A percentile compares a stretch with the other conserved stretches of the same genome.
phyloP scores from a whole-genome alignment of 306 rosid genomes.

The Cicer chorassanicum region DNA sequence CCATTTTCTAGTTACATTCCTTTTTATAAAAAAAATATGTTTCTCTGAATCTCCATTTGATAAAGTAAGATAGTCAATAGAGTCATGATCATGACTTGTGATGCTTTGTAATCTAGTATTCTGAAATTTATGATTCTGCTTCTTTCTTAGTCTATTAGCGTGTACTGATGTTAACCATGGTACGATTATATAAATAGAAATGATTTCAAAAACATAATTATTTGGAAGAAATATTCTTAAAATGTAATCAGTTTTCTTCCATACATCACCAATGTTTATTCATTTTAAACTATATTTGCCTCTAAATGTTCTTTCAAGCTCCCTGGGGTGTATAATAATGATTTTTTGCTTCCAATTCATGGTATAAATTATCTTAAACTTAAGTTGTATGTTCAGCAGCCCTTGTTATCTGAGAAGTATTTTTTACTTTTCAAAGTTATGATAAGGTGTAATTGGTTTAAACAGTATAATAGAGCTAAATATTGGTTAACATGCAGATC shows the following conservation, averaged over 20 bases:
- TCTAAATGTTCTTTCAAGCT: conserved; percentile 28
- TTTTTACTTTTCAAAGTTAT: conserved; percentile 17
- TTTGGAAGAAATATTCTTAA: conserved; percentile 17
- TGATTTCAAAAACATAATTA: not conserved
- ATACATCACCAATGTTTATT: not conserved
- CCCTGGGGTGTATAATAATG: conserved; percentile 16
- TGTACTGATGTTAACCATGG: conserved; percentile 9
- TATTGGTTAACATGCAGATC: conserved; percentile 22
- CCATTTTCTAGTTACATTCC: conserved; percentile 7
- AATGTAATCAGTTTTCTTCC: conserved; percentile 12
- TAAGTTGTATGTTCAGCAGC: conserved; percentile 18
- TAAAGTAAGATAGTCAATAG: conserved; percentile 29
- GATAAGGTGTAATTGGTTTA: conserved; percentile 25
- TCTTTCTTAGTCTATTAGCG: not conserved
- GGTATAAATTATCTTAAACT: conserved; percentile 16
- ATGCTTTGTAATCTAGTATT: conserved; percentile 24
- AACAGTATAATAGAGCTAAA: conserved; percentile 6
- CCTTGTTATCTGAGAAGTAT: conserved; percentile 18
- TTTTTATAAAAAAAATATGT: not conserved
- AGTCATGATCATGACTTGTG: not conserved
- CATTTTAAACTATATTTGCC: conserved; percentile 23
- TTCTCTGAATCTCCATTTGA: conserved; percentile 40
- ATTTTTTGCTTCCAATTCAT: not conserved
- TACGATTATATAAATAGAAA: conserved; percentile 14
- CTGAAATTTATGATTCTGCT: conserved; percentile 24